These are phyloP conservation scores for Sideroxylon spinosum DNA, from an alignment of 179 eudicot species.

Conservation along the genomic window DNA sequence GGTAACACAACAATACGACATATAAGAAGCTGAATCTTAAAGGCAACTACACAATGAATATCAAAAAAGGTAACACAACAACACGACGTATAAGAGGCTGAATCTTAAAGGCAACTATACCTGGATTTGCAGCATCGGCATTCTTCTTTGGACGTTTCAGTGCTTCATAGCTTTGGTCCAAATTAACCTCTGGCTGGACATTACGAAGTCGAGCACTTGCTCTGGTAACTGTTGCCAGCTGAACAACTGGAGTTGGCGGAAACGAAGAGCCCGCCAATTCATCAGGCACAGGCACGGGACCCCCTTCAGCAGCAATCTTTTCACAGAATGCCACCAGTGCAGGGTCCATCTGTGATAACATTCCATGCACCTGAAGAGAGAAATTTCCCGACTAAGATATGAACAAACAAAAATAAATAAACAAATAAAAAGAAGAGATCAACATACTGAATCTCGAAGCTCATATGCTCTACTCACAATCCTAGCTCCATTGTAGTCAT, in stretches of 20 bases:
- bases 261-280: constrained; percentile 46
- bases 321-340: constrained; percentile 87
- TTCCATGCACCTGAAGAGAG: constrained; percentile 77
- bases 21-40: constrained; percentile 1
- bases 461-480: constrained; percentile 98
- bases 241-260: constrained; percentile 67
- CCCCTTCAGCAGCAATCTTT: constrained; percentile 88
- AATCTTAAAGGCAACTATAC: constrained; percentile 30
- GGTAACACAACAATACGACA: background rate
- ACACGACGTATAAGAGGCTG: background rate
- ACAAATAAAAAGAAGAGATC: background rate
- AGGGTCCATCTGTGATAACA: constrained; percentile 98
- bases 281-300: constrained; percentile 73
- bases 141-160: constrained; percentile 73
- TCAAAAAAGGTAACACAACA: background rate
- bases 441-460: constrained; percentile 89
- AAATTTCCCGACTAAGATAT: background rate
- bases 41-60: constrained; percentile 37
- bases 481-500: constrained; percentile 98
- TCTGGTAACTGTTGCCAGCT: constrained; percentile 63
- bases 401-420: background rate
- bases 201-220: constrained; percentile 95
- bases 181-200: constrained; percentile 87
- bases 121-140: constrained; percentile 51
- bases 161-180: constrained; percentile 81